Base-by-base conservation (phyloP, 2,329 filamentous ascomycete genomes). In the Botrytis pseudocinerea region DNA sequence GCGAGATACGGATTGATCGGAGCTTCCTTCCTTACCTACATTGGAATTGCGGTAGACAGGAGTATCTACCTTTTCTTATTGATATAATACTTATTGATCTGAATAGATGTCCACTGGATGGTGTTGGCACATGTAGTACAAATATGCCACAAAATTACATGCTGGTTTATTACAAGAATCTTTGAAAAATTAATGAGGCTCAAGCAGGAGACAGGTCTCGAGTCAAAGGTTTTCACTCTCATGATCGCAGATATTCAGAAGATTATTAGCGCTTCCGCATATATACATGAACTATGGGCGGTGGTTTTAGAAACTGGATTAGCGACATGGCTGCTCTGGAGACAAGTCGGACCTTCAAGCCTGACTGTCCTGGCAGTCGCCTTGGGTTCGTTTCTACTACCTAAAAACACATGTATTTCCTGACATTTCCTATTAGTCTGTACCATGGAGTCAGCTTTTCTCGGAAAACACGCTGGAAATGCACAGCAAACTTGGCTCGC, bases 401-500 rank as follows among this genome's bases (percentile, higher is more conserved):
- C 57, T 5, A 32, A 7, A 35, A 59, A 22, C 2, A 25, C 25
- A 20, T 59, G 18, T 35, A 35, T 59, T 28, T 59, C 18, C 57
- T 59, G 28, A 59, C 57, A 10, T 22, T 59, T 59, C 1, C 35
- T 59, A 22, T 32, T 35, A 59, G 57, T 59, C 3, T 59, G 57
- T 59, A 28, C 57, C 18, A 28, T 35, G n/a, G 69, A 72, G 20
- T 71, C 71, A 16, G 72, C 73, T 22, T 38, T 73, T 8, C 48
- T 79, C 70, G 75, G 76, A 12, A 44, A 57, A 10, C 73, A 73
- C 44, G 77, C 79, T 63, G 77, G 75, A 14, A 76, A 71, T 40
- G 75, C 77, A 28, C 79, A 81, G 68, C 79, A 78, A 35, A 71
- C 74, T 22, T 81, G 79, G 80, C 76, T 81, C 42, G 72, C 75